Percentiles rank a stretch among this genome's conserved stretches.
Conservation (phyloP, 1,139 yeast species). For the Candida sp. region DNA sequence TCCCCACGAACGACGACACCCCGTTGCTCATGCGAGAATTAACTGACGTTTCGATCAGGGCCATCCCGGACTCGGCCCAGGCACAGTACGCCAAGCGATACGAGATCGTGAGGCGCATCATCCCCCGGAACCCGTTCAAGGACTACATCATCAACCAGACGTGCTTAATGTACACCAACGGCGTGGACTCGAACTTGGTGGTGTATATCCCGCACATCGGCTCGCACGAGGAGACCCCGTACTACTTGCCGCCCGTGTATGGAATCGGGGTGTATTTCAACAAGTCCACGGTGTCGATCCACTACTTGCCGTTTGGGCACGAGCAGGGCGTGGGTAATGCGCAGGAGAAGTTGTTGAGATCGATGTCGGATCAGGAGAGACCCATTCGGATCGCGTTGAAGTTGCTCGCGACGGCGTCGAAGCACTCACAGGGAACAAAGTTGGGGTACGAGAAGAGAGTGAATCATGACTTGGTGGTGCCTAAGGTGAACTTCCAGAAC, state of each 20-base stretch:
- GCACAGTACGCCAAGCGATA: conserved; percentile 41
- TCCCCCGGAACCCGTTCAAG: conserved; percentile 89
- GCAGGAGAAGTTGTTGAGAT: conserved; percentile 25
- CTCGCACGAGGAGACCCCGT: conserved; percentile 71
- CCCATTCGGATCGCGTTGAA: conserved; percentile 83
- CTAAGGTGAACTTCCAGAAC: conserved; percentile 83
- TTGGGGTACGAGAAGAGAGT: conserved; percentile 90
- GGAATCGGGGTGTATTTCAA: conserved; percentile 79
- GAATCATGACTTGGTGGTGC: conserved; percentile 85
- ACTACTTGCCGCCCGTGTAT: conserved; percentile 81
- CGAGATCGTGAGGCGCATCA: conserved; percentile 74
- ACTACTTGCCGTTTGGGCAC: conserved; percentile 68
- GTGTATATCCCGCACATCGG: conserved; percentile 79
- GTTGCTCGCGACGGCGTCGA: conserved; percentile 75
- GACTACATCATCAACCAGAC: conserved; percentile 88
- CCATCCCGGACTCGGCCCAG: conserved; percentile 37
- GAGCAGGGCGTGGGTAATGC: conserved; percentile 15
- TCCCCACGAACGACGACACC: conserved; percentile 35
- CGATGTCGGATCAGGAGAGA: conserved; percentile 55
- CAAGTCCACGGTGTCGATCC: conserved; percentile 65
- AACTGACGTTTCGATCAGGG: conserved; percentile 57
- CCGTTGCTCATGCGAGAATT: conserved; percentile 49
- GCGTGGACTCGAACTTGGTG: conserved; percentile 45
- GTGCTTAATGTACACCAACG: conserved; percentile 53
- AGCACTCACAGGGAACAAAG: conserved; percentile 84